Percentiles rank a stretch among this genome's conserved stretches.
Evolutionary conservation across 164 flowering plant genomes (phyloP).

Genomic region (Tetrastigma voinierianum): DNA sequence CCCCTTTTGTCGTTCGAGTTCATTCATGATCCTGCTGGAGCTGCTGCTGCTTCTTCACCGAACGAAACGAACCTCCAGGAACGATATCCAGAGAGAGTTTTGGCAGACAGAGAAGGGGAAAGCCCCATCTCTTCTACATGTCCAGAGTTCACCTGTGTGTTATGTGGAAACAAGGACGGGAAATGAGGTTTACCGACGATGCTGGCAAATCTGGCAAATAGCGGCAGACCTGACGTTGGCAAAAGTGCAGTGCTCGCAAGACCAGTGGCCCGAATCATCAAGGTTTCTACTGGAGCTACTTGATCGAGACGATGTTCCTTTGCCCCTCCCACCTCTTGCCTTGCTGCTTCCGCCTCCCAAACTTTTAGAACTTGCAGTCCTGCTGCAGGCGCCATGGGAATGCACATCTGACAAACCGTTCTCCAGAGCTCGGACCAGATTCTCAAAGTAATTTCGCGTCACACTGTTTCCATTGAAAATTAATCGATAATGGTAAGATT

Average conservation of each 20-base stretch:
- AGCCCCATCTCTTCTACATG: neutral
- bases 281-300: constrained; percentile 36
- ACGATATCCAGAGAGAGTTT: neutral
- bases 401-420: constrained; percentile 70
- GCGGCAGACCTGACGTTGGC: constrained; percentile 50
- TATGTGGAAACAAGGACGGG: no score
- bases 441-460: constrained; percentile 46
- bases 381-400: constrained; percentile 58
- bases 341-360: constrained; percentile 46
- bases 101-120: neutral
- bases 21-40: neutral
- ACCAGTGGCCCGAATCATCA: constrained; percentile 64
- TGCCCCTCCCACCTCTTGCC: constrained; percentile 56
- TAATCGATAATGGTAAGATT: neutral
- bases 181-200: constrained; percentile 23
- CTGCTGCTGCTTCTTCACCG: neutral
- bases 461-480: constrained; percentile 22
- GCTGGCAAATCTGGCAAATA: constrained; percentile 68
- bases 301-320: constrained; percentile 48
- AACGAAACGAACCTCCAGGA: no score
- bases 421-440: constrained; percentile 44
- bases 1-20: neutral
- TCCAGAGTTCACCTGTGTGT: neutral
- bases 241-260: constrained; percentile 78
- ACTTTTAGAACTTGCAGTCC: constrained; percentile 44